These are phyloP conservation scores for Gigaspora rosea DNA, from an alignment of 192 early-diverging fungal species.

Conservation along the genomic window DNA sequence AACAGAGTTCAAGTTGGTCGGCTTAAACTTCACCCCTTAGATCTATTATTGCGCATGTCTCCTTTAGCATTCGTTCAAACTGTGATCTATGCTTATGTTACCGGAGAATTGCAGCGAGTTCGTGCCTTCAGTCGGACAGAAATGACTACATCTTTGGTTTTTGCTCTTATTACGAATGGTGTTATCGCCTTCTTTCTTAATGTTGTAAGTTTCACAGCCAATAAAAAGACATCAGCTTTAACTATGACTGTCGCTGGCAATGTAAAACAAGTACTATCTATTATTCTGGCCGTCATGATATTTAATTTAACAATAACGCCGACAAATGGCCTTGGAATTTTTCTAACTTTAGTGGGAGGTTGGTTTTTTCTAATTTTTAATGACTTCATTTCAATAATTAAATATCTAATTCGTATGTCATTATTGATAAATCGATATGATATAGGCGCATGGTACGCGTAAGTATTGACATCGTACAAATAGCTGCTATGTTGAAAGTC, in stretches of 20 bases:
- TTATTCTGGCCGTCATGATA: conserved; percentile 60
- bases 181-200: conserved; percentile 85
- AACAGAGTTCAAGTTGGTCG: conserved; percentile 78
- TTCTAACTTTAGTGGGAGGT: conserved; percentile 62
- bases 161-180: conserved; percentile 75
- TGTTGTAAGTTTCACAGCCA: conserved; percentile 84
- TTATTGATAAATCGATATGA: too few relatives aligned
- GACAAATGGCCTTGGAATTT: conserved; percentile 59
- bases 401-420: too few relatives aligned
- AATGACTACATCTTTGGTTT: conserved; percentile 44
- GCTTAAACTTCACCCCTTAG: conserved; percentile 78
- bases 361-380: conserved; percentile 38
- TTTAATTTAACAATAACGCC: conserved; percentile 60
- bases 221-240: conserved; percentile 81
- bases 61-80: conserved; percentile 78
- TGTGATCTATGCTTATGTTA: conserved; percentile 58
- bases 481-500: too few relatives aligned
- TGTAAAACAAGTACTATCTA: conserved; percentile 75
- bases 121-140: conserved; percentile 44
- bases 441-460: too few relatives aligned
- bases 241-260: conserved; percentile 80
- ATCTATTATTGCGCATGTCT: conserved; percentile 78
- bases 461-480: too few relatives aligned
- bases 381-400: too few relatives aligned
- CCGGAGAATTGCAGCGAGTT: conserved; percentile 63